Conservation (phyloP, 371 early-diverging fungal genomes). For the Quaeritorhiza haematococci region DNA sequence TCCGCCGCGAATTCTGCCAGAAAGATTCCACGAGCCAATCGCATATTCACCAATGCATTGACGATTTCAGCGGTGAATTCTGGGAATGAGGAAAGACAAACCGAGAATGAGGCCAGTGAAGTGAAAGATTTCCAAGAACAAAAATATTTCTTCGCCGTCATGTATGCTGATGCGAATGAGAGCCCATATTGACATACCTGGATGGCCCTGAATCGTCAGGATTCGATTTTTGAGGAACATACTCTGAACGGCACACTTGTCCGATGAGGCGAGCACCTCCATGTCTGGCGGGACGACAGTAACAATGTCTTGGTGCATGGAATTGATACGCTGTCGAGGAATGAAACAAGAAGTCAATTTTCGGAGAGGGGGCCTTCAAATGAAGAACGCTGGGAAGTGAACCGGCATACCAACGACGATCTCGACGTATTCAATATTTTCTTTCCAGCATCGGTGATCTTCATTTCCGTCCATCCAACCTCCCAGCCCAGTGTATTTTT, state of each 20-base stretch:
- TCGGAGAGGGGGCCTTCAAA: conserved; percentile 31
- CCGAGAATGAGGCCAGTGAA: no score
- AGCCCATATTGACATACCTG: no score
- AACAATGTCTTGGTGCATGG: conserved; percentile 69
- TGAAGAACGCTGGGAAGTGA: not conserved
- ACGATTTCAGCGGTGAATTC: no score
- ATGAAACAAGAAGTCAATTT: not conserved
- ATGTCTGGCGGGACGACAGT: conserved; percentile 47
- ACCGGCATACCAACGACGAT: not conserved
- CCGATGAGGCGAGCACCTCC: conserved; percentile 37
- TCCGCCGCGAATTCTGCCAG: no score
- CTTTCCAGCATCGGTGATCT: conserved; percentile 20
- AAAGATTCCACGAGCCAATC: no score
- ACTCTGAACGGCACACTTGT: conserved; percentile 39
- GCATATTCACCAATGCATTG: no score
- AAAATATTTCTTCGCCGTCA: no score
- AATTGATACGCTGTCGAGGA: conserved; percentile 32
- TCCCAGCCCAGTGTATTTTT: conserved; percentile 64
- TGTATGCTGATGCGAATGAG: no score
- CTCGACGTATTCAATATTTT: conserved; percentile 9
- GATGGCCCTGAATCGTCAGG: conserved; percentile 77
- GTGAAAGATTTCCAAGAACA: no score
- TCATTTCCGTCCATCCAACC: conserved; percentile 33
- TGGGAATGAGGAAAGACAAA: no score
- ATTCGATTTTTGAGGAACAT: conserved; percentile 50